Evolutionary conservation across 441 rosid genomes (phyloP).

Genomic region (Pelargonium australe): DNA sequence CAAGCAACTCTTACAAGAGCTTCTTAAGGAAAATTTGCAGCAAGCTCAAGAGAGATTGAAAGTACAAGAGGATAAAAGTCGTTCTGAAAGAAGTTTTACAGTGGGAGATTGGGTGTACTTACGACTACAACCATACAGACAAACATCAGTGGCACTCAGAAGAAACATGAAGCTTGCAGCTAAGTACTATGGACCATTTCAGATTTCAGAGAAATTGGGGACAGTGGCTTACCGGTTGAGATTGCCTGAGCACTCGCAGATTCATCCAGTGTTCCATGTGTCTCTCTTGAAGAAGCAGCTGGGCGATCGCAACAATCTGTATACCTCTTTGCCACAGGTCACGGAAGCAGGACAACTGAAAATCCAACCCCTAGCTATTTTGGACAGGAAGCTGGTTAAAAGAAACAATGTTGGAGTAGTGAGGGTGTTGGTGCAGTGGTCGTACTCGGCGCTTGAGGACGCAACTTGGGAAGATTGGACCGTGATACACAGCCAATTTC

Average conservation of each 20-base stretch:
- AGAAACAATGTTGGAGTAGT: too few relatives aligned
- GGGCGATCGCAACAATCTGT: too few relatives aligned
- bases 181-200: background rate
- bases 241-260: background rate
- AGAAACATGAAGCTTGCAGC: background rate
- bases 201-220: background rate
- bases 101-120: background rate
- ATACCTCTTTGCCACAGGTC: too few relatives aligned
- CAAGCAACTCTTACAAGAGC: background rate
- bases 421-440: too few relatives aligned
- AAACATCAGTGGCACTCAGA: background rate
- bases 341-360: too few relatives aligned
- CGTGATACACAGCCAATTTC: too few relatives aligned
- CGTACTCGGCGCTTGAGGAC: too few relatives aligned
- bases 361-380: too few relatives aligned
- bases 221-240: background rate
- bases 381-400: too few relatives aligned
- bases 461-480: too few relatives aligned
- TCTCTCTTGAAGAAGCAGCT: background rate
- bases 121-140: background rate
- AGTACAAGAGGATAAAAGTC: background rate
- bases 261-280: conserved; percentile 2
- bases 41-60: background rate
- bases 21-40: background rate
- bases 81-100: background rate